Conservation (phyloP, 441 rosid genomes). For the Isatis lusitanica region DNA sequence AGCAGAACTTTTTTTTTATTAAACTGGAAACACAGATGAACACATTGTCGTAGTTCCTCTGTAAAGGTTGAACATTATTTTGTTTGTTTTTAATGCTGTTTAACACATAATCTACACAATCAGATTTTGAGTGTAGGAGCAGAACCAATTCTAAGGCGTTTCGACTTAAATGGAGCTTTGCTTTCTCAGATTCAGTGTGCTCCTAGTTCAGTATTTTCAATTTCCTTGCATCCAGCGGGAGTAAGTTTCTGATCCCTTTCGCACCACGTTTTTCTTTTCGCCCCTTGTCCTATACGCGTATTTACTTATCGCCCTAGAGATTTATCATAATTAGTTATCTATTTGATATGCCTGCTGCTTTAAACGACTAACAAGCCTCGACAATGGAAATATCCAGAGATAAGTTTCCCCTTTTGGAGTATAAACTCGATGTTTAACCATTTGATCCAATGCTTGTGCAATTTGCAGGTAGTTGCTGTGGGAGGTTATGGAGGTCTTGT, state of each 20-base stretch:
- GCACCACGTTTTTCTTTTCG: background rate
- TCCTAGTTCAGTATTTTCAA: slow-evolving; percentile 78
- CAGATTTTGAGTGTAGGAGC: slow-evolving; percentile 93
- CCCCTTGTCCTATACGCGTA: background rate
- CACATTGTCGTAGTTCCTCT: background rate
- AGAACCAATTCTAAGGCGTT: slow-evolving; percentile 71
- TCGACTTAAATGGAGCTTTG: slow-evolving; percentile 67
- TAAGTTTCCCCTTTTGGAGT: slow-evolving; percentile 6
- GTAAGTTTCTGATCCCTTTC: slow-evolving; percentile 49
- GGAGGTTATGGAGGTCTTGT: slow-evolving; percentile 95
- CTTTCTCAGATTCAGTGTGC: slow-evolving; percentile 91
- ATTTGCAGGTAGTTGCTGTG: slow-evolving; percentile 62
- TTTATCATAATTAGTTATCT: background rate
- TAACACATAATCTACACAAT: slow-evolving; percentile 17
- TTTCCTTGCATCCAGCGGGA: slow-evolving; percentile 74
- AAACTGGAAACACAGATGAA: slow-evolving; percentile 4
- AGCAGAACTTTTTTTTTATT: slow-evolving; percentile 38
- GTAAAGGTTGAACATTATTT: background rate
- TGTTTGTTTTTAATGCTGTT: background rate
- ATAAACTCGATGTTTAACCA: background rate
- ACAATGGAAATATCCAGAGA: background rate
- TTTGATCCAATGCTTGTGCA: background rate
- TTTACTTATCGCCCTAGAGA: background rate
- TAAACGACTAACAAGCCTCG: background rate
- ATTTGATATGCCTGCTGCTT: background rate